phyloP scores from a whole-genome alignment of 371 early-diverging fungal species.

The Apophysomyces variabilis region DNA sequence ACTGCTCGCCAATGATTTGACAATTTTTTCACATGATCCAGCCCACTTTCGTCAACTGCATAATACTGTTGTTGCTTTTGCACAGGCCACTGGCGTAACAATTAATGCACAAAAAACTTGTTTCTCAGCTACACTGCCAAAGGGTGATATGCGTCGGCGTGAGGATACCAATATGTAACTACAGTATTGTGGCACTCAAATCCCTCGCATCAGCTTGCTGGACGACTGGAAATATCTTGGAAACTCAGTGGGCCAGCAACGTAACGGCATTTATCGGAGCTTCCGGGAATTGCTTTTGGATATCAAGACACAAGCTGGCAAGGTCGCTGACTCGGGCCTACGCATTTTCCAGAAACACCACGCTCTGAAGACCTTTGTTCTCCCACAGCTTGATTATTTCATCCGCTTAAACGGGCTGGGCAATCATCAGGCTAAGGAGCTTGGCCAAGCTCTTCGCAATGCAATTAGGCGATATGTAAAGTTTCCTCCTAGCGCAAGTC shows the following conservation, averaged over 20 bases:
- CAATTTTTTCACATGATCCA: not conserved
- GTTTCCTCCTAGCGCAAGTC: not conserved
- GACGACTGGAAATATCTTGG: not conserved
- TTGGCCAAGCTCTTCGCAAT: not conserved
- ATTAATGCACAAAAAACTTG: too few relatives aligned
- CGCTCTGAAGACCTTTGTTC: not conserved
- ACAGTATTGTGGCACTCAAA: not conserved
- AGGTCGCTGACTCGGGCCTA: not conserved
- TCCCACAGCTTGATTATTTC: not conserved
- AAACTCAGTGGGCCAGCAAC: not conserved
- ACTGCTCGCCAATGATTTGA: not conserved
- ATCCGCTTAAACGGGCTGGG: too few relatives aligned
- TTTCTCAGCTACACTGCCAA: too few relatives aligned
- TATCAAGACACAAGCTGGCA: conserved; percentile 1
- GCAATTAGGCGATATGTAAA: not conserved
- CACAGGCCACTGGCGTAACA: too few relatives aligned
- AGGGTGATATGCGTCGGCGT: not conserved
- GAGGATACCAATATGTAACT: not conserved
- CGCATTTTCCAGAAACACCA: not conserved
- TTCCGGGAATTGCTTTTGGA: not conserved
- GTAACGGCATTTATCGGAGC: not conserved
- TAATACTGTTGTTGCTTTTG: too few relatives aligned
- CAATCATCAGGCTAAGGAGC: not conserved
- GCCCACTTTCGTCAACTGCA: too few relatives aligned
- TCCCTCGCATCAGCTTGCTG: not conserved